Conservation (phyloP, 192 early-diverging fungal species). For the Rhizoclosmatium sp. region DNA sequence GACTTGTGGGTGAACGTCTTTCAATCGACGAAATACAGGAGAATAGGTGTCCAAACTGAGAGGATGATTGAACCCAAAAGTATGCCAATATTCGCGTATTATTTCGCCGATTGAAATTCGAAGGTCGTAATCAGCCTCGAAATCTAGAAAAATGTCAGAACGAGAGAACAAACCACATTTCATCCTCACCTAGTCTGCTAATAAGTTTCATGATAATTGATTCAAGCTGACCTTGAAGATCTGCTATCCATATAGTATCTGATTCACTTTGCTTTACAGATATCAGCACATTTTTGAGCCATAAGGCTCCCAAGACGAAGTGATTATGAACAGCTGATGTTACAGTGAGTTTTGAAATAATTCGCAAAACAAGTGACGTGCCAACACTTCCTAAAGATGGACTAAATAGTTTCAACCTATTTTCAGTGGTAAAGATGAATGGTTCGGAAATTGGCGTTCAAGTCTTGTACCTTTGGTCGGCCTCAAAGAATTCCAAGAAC, state of each 20-base stretch:
- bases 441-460: background rate
- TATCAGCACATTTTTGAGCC: background rate
- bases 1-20: conserved; percentile 44
- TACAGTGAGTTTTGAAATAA: background rate
- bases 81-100: conserved; percentile 24
- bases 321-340: background rate
- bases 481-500: conserved; percentile 6
- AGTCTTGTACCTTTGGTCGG: conserved; percentile 4
- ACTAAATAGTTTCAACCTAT: background rate
- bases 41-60: background rate
- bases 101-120: conserved; percentile 40
- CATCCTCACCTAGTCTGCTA: background rate
- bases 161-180: background rate
- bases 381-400: background rate
- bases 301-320: background rate
- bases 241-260: background rate
- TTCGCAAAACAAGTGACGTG: background rate
- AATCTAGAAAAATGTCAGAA: conserved; percentile 6
- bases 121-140: conserved; percentile 35
- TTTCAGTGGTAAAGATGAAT: background rate
- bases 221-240: background rate
- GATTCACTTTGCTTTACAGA: background rate
- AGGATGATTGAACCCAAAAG: background rate
- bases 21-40: conserved; percentile 24
- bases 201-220: background rate